Evolutionary conservation across 148 eudicot species (phyloP).

Genomic region (Rhododendron griersonianum): DNA sequence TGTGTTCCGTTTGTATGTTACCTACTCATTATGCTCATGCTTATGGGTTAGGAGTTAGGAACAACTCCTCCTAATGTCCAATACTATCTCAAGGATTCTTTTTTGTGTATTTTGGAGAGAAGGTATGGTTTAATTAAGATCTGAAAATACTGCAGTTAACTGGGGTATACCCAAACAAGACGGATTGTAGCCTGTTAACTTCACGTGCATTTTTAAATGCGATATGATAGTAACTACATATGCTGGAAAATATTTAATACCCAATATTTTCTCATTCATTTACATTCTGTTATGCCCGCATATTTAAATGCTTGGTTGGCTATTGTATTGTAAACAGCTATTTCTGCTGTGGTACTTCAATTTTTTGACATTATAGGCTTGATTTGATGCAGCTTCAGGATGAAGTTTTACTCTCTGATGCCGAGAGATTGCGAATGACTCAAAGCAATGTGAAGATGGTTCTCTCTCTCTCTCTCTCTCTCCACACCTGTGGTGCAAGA

Average conservation of each 20-base stretch:
- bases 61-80: not conserved
- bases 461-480: not conserved
- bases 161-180: not conserved
- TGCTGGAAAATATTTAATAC: not conserved
- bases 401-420: constrained; percentile 87
- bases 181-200: not conserved
- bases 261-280: not conserved
- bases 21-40: not conserved
- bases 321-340: not conserved
- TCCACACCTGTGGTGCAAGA: too few relatives aligned
- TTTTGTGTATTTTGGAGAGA: not conserved
- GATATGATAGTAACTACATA: not conserved
- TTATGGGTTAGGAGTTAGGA: not conserved
- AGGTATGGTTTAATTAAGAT: not conserved
- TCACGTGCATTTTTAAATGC: not conserved
- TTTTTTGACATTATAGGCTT: not conserved
- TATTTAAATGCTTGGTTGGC: not conserved
- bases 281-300: not conserved
- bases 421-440: constrained; percentile 76
- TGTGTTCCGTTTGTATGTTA: not conserved
- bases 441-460: constrained; percentile 93
- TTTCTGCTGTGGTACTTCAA: not conserved
- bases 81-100: not conserved
- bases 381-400: constrained; percentile 77
- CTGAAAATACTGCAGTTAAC: not conserved